Percentiles rank a stretch among this genome's conserved stretches.
Conservation (phyloP, 2,329 filamentous ascomycete species). For the Fusarium sp. region DNA sequence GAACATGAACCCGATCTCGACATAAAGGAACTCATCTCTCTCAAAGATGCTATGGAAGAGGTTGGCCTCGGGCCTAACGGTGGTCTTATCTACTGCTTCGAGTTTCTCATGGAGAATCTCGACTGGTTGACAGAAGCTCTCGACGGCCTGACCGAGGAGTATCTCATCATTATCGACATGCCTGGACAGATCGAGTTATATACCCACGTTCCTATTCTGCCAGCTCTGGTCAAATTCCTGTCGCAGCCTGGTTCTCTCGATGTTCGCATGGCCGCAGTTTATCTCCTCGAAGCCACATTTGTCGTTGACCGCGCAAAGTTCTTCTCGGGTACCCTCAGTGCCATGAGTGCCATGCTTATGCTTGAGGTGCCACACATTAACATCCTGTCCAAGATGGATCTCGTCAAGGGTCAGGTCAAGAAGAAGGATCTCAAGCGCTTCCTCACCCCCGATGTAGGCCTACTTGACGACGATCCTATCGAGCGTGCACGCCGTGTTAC, state of each 20-base stretch:
- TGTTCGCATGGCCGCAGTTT: slow-evolving; percentile 91
- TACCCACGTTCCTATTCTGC: slow-evolving; percentile 94
- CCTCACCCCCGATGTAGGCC: slow-evolving; percentile 82
- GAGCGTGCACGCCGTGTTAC: slow-evolving; percentile 57
- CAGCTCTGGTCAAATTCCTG: slow-evolving; percentile 83
- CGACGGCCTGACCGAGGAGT: slow-evolving; percentile 89
- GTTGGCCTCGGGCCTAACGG: slow-evolving; percentile 91
- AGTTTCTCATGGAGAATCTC: slow-evolving; percentile 93
- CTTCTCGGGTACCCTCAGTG: slow-evolving; percentile 93
- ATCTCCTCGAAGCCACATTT: slow-evolving; percentile 95
- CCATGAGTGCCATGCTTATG: slow-evolving; percentile 99
- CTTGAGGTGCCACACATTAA: slow-evolving; percentile 97
- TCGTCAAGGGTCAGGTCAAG: slow-evolving; percentile 88
- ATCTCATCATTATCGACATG: slow-evolving; percentile 98
- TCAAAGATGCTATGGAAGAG: slow-evolving; percentile 97
- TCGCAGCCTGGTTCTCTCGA: slow-evolving; percentile 83
- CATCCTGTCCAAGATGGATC: slow-evolving; percentile 96
- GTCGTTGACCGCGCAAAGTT: slow-evolving; percentile 96
- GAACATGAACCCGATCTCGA: slow-evolving; percentile 92
- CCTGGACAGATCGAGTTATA: slow-evolving; percentile 99
- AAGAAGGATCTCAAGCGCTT: slow-evolving; percentile 92
- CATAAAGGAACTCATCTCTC: slow-evolving; percentile 92
- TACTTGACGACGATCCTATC: slow-evolving; percentile 83
- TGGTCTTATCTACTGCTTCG: slow-evolving; percentile 95
- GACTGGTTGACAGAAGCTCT: slow-evolving; percentile 90